Evolutionary conservation across 176 grass and related monocot genomes (phyloP).

Genomic region (Aegilops umbellulata): DNA sequence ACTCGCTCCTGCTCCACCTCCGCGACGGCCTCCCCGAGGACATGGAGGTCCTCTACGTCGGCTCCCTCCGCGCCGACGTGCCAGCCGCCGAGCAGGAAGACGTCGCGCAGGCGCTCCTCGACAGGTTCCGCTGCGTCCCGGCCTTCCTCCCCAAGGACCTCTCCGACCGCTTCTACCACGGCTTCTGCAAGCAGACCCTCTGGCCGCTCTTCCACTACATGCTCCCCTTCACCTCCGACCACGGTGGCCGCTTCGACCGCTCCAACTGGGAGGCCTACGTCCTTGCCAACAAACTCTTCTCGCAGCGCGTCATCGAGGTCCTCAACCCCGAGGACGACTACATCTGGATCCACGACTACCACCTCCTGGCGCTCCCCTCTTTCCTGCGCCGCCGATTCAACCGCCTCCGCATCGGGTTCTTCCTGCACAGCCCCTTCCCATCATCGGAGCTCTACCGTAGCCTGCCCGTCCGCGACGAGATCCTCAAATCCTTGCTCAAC

Average conservation of each 20-base stretch:
- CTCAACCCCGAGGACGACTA: conserved; percentile 94
- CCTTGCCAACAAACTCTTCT: conserved; percentile 62
- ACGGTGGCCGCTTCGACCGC: conserved; percentile 60
- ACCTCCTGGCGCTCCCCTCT: conserved; percentile 87
- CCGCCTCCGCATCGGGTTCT: conserved; percentile 60
- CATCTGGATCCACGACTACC: conserved; percentile 97
- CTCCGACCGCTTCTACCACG: conserved; percentile 58
- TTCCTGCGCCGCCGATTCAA: conserved; percentile 79
- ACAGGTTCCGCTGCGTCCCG: conserved; percentile 64
- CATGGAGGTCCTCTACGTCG: conserved; percentile 82
- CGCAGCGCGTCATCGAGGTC: conserved; percentile 74
- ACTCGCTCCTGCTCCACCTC: conserved; percentile 70
- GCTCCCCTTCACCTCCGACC: conserved; percentile 46
- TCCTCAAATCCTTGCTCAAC: conserved; percentile 52
- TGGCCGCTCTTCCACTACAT: conserved; percentile 82
- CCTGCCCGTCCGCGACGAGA: conserved; percentile 54
- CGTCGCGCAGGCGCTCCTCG: conserved; percentile 64
- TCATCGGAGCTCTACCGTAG: conserved; percentile 53
- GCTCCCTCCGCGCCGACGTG: conserved; percentile 65
- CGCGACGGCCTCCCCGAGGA: conserved; percentile 70
- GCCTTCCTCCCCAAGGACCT: conserved; percentile 65
- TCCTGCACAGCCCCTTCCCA: conserved; percentile 59
- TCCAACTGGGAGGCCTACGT: conserved; percentile 69
- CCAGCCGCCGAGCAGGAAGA: conserved; percentile 55
- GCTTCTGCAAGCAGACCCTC: conserved; percentile 69